Evolutionary conservation across 129 eudicot genomes (phyloP), one percentile per base, ranked within the genome.

Genomic region (Flaveria brownii): DNA sequence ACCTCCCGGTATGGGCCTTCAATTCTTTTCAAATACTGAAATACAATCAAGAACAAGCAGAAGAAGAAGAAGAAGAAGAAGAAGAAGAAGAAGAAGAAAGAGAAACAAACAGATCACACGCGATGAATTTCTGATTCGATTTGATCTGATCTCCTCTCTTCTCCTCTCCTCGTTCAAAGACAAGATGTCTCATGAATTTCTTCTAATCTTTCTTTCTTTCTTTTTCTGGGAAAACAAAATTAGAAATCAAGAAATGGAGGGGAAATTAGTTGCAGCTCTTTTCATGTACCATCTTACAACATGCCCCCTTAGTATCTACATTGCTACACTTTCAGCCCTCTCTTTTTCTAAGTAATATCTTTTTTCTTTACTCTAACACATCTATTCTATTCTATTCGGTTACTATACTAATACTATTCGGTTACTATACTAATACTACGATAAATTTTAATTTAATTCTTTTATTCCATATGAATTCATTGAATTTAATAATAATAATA

Each of bases 181-280:
- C 75, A 41, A 12, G 13, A 61, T 12, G 65, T 41, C 39, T 57
- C 10, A 41, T 8, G 46, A 56, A 51, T 73, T 67, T 42, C 55
- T 67, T 42, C 55, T 12, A 52, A 36, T 36, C 41, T 36, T 36
- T 36, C 36, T 30, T 30, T 30, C 36, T 70, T 64, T 36, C 41
- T 52, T 66, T 80, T 80, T 74, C 49, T 74, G 75, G 84, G 65
- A 30, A 80, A 80, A 43, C 75, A 10, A 63, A 79, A 52, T 72
- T 62, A 70, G 41, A 68, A 30, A 30, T 30, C 36, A 30, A 30
- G 36, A 30, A 87, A 76, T 84, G 89, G 86, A 82, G 86, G 91
- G 84, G 84, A 82, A 84, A 86, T 84, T 82, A 62, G 88, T 83
- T 79, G 88, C 81, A 79, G 52, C 77, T 67, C 80, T 64, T 54